phyloP scores from a whole-genome alignment of 345 rosid genomes.

The Eucalyptus globulus region DNA sequence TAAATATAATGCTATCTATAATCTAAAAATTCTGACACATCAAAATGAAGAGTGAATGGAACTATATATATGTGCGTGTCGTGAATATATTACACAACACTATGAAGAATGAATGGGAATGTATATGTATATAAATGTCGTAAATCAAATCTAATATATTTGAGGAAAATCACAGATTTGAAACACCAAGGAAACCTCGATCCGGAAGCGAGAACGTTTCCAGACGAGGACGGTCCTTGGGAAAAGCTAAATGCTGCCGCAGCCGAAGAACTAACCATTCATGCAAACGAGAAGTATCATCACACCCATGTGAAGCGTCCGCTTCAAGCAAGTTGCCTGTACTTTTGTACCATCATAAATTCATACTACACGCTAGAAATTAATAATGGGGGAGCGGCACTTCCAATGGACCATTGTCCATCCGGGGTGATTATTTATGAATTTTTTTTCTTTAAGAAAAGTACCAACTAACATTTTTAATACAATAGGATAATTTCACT shows the following conservation, averaged over 20 bases:
- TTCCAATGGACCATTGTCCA: background rate
- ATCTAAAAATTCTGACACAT: fast-evolving
- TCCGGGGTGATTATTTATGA: background rate
- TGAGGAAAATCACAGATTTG: background rate
- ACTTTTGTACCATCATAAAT: background rate
- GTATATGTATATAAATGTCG: background rate
- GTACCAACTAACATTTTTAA: background rate
- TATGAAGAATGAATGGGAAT: background rate
- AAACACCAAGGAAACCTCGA: background rate
- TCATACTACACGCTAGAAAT: background rate
- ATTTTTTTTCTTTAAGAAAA: background rate
- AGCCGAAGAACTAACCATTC: background rate
- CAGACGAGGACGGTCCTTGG: background rate
- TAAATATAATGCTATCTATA: background rate
- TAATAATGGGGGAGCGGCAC: background rate
- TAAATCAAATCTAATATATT: background rate
- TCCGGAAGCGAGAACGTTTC: background rate
- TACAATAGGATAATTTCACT: too few species aligned
- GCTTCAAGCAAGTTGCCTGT: background rate
- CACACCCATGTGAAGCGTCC: background rate
- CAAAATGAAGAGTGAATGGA: background rate
- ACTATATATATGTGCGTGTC: too few species aligned
- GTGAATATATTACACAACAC: background rate
- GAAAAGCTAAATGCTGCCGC: background rate
- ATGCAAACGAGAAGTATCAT: background rate